A percentile compares a stretch with the other conserved stretches of the same genome.
Conservation (phyloP, 2,329 filamentous ascomycete species). For the Monosporascus ibericus region DNA sequence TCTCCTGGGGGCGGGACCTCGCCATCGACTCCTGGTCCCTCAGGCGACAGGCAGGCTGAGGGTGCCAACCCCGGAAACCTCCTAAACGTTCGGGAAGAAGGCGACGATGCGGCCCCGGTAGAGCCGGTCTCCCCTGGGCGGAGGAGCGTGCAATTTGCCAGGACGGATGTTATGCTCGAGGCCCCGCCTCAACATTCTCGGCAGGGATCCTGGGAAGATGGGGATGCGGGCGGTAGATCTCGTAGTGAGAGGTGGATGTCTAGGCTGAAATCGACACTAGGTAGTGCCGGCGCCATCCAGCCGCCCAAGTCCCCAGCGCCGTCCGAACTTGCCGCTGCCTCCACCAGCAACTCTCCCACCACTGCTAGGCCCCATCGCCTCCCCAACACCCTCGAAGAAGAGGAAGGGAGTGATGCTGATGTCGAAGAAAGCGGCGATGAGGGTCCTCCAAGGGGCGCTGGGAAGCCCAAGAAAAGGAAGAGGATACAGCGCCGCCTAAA, state of each 20-base stretch:
- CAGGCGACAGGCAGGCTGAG: slow-evolving; percentile 2
- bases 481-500: slow-evolving; percentile 52
- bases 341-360: slow-evolving; percentile 43
- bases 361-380: slow-evolving; percentile 39
- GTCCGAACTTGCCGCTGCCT: slow-evolving; percentile 28
- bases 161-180: slow-evolving; percentile 44
- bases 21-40: slow-evolving; percentile 15
- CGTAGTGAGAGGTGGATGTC: slow-evolving; percentile 65
- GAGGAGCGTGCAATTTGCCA: slow-evolving; percentile 72
- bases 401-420: slow-evolving; percentile 67
- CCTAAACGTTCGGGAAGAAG: slow-evolving; percentile 5
- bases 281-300: slow-evolving; percentile 45
- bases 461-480: slow-evolving; percentile 56
- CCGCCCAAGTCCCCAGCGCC: slow-evolving; percentile 35
- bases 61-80: neutral
- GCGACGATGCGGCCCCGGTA: slow-evolving; percentile 13
- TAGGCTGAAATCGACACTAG: slow-evolving; percentile 65
- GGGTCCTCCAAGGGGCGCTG: slow-evolving; percentile 36
- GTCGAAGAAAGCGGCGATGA: slow-evolving; percentile 85
- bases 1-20: slow-evolving; percentile 17
- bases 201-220: slow-evolving; percentile 61
- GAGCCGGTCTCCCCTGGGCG: slow-evolving; percentile 38
- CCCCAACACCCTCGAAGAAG: slow-evolving; percentile 46
- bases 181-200: slow-evolving; percentile 47
- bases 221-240: slow-evolving; percentile 53